Conservation (phyloP, 2,329 filamentous ascomycete species). For the Ophiostoma sp. region DNA sequence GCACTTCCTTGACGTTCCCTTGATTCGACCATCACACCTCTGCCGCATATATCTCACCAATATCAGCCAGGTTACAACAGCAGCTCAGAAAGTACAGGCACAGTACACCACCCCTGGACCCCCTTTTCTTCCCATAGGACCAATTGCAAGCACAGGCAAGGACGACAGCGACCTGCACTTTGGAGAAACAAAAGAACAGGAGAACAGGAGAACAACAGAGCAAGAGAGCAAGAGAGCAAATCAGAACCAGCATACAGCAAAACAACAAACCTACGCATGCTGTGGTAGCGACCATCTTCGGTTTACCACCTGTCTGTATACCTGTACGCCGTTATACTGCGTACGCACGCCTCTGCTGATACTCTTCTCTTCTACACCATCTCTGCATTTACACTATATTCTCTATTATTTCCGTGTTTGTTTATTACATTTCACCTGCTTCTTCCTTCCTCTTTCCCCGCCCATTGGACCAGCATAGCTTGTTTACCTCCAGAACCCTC, state of each 20-base stretch:
- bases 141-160: neutral
- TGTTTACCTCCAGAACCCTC: slow-evolving; percentile 22
- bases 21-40: neutral
- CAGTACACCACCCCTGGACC: slow-evolving; percentile 7
- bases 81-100: neutral
- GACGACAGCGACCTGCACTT: slow-evolving; percentile 6
- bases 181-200: neutral
- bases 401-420: neutral
- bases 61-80: neutral
- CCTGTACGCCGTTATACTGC: slow-evolving; percentile 27
- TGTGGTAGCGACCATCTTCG: slow-evolving; percentile 10
- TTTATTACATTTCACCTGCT: neutral
- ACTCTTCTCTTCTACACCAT: neutral
- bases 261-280: neutral
- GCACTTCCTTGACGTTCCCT: neutral
- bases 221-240: slow-evolving; percentile 10
- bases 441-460: neutral
- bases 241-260: neutral
- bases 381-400: neutral
- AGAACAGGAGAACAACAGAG: neutral
- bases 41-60: neutral
- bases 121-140: neutral
- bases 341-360: slow-evolving; percentile 21
- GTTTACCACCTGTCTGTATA: slow-evolving; percentile 5
- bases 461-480: slow-evolving; percentile 20